Evolutionary conservation across 495 filamentous ascomycete species (phyloP), one percentile per base, ranked within the genome.

Genomic region (Penicillium soppii): DNA sequence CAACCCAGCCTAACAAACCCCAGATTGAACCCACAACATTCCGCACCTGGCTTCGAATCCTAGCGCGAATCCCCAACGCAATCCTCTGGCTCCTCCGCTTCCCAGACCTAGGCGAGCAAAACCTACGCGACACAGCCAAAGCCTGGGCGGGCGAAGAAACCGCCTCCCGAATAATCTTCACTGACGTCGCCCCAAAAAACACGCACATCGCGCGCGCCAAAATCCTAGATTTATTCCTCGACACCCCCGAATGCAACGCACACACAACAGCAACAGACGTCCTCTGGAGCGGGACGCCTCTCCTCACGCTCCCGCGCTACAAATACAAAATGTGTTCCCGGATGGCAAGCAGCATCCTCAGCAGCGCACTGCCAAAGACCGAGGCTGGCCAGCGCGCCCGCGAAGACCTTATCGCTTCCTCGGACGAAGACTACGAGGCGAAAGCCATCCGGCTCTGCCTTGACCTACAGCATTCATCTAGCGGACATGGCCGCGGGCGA

Each of bases 251-350:
- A 71, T 99, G 94, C 73, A 97, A 97, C 65, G 94, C 91, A 5
- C 94, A 99, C 70, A 99, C 95, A 16, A 99, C 94, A 1, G 92
- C 94, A 7, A 95, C 94, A 5, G 94, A 99, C 62, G 86, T 97
- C 7, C 76, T 97, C 17, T 99, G 94, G 94, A 92, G 88, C 38
- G 91, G 90, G 44, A 99, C 95, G 5, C 94, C 94, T 27, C 76
- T 99, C 43, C 74, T 97, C 46, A 99, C 94, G 0, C 77, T 92
- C n/a, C 91, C 92, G n/a, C 82, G 92, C 25, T 94, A 97, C 69
- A 80, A 84, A 46, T 96, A 97, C 68, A 99, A 99, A 74, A 99
- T 99, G 94, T 97, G 95, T 69, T 95, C 90, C 35, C 85, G 95
- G 43, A 97, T 98, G 88, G 94, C 94, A 17, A 92, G 92, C 30